Evolutionary conservation across 2,329 filamentous ascomycete genomes (phyloP).

Genomic region (Penicillium sp.): DNA sequence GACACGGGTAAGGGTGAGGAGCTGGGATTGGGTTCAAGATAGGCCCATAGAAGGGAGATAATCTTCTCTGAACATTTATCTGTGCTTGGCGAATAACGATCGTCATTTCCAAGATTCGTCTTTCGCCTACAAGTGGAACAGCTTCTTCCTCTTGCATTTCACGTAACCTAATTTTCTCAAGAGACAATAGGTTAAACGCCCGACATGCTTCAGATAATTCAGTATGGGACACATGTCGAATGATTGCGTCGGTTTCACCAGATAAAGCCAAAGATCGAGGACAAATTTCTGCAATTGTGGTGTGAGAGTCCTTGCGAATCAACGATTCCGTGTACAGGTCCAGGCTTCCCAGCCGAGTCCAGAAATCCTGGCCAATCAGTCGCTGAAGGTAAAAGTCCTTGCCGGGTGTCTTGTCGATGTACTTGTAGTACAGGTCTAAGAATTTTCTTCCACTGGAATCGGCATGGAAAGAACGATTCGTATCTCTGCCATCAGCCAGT

Average conservation of each 20-base stretch:
- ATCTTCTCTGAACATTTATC: neutral
- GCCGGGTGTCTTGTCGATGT: neutral
- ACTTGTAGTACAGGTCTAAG: neutral
- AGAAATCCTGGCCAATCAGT: slow-evolving; percentile 14
- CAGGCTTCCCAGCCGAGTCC: slow-evolving; percentile 2
- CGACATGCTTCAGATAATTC: neutral
- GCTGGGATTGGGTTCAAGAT: neutral
- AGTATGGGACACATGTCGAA: neutral
- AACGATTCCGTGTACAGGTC: neutral
- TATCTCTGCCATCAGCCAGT: slow-evolving; percentile 2
- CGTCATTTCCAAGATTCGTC: neutral
- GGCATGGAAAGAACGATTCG: slow-evolving; percentile 5
- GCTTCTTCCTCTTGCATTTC: neutral
- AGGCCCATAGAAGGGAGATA: neutral
- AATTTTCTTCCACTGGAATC: neutral
- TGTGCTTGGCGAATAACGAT: neutral
- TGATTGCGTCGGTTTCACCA: slow-evolving; percentile 9
- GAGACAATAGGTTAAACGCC: slow-evolving; percentile 4
- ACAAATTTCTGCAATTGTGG: slow-evolving; percentile 15
- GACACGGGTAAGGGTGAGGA: neutral
- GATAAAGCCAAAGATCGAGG: slow-evolving; percentile 12
- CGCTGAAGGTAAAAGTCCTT: slow-evolving; percentile 12
- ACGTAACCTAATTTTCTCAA: neutral
- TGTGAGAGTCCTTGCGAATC: neutral
- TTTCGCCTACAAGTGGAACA: neutral